Conservation (phyloP, 75 land plant genomes). For the Picea sitchensis region DNA sequence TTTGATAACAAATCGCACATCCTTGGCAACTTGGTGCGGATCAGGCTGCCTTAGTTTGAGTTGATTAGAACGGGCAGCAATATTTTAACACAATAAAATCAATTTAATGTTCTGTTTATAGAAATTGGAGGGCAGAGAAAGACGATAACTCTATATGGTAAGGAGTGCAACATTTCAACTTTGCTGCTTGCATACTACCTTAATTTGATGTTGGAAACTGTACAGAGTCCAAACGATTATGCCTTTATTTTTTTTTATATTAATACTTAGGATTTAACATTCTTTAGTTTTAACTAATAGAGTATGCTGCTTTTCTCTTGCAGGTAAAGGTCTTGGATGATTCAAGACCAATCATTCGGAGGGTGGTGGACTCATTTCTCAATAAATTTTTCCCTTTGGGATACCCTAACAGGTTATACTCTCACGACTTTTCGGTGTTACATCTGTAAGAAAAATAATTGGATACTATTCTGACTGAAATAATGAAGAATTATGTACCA, state of each 20-base stretch:
- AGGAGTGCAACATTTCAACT: background rate
- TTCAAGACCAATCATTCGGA: slow-evolving; percentile 47
- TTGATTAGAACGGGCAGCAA: background rate
- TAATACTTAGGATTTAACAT: background rate
- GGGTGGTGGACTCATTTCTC: slow-evolving; percentile 69
- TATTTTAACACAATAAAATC: background rate
- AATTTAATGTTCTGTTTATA: background rate
- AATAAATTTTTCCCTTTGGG: slow-evolving; percentile 88
- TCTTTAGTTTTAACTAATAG: background rate
- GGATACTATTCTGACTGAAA: background rate
- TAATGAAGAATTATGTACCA: background rate
- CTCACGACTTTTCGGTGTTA: too few species aligned
- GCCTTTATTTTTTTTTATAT: background rate
- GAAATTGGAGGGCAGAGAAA: background rate
- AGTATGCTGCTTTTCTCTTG: slow-evolving; percentile 1
- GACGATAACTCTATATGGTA: background rate
- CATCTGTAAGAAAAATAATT: background rate
- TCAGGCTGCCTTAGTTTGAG: background rate
- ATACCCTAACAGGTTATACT: slow-evolving; percentile 51
- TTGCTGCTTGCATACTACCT: background rate
- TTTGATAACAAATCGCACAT: too few species aligned
- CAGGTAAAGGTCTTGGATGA: slow-evolving; percentile 66
- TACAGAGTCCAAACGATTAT: background rate
- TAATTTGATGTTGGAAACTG: background rate
- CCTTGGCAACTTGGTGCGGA: too few species aligned